These are phyloP conservation scores for Salvia rosmarinus DNA, from an alignment of 257 asterid species.

Conservation along the genomic window DNA sequence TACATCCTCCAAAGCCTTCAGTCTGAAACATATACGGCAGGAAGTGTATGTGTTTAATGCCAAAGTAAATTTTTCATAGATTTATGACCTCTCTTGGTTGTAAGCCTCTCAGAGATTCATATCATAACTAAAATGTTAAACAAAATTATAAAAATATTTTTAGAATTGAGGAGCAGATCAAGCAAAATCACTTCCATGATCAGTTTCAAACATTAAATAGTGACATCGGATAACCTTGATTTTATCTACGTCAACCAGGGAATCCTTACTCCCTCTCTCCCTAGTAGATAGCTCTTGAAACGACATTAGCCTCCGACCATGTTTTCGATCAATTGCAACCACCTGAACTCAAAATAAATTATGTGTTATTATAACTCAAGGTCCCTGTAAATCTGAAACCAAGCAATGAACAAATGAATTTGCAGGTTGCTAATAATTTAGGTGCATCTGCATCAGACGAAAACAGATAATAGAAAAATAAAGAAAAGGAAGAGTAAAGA, in stretches of 20 bases:
- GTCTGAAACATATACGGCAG: not conserved
- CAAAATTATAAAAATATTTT: not conserved
- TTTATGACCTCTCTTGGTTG: not conserved
- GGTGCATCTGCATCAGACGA: constrained; percentile 11
- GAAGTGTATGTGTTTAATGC: constrained; percentile 16
- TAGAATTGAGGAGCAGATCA: constrained; percentile 8
- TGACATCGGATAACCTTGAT: constrained; percentile 62
- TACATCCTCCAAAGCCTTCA: constrained; percentile 7
- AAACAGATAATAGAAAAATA: constrained; percentile 17
- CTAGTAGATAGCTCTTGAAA: constrained; percentile 93
- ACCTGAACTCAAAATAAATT: constrained; percentile 53
- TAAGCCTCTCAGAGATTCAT: not conserved
- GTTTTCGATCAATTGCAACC: constrained; percentile 81
- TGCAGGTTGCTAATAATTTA: constrained; percentile 17
- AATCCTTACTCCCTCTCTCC: constrained; percentile 89
- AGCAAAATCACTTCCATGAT: constrained; percentile 6
- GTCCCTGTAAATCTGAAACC: constrained; percentile 26
- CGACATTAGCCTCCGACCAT: constrained; percentile 75
- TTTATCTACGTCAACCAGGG: constrained; percentile 62
- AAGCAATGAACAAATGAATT: constrained; percentile 30
- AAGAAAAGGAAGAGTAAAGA: constrained; percentile 25
- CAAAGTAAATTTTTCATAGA: constrained; percentile 1
- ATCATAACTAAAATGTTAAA: not conserved
- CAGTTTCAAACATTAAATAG: constrained; percentile 26
- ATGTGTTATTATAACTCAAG: constrained; percentile 24